phyloP scores from a whole-genome alignment of 164 flowering plant species.

The Kingdonia uniflora region DNA sequence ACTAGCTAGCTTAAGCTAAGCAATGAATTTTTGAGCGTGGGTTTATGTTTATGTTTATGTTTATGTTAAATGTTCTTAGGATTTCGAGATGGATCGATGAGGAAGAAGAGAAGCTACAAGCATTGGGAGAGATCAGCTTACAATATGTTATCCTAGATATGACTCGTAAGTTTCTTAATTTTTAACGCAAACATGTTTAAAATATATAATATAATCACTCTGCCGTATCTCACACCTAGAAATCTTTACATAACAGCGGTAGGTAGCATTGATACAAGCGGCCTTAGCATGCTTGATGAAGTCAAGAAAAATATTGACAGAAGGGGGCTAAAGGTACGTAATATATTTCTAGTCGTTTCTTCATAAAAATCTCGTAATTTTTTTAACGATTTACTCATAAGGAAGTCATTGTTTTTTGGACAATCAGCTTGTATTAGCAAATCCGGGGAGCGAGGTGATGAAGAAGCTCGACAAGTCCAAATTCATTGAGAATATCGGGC shows the following conservation, averaged over 20 bases:
- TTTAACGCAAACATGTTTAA: not conserved
- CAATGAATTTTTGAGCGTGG: not conserved
- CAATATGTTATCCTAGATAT: constrained; percentile 61
- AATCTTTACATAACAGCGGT: constrained; percentile 31
- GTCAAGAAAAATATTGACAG: constrained; percentile 41
- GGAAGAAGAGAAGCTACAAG: constrained; percentile 60
- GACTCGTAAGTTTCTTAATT: constrained; percentile 19
- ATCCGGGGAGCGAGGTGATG: constrained; percentile 71
- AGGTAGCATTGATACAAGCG: constrained; percentile 75
- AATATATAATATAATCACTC: not conserved
- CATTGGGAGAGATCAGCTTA: constrained; percentile 31
- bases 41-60: not conserved
- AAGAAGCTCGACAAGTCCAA: constrained; percentile 61
- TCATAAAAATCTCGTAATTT: too few species aligned
- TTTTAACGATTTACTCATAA: not conserved
- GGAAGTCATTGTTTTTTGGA: not conserved
- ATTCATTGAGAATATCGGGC: constrained; percentile 43
- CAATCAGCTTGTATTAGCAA: constrained; percentile 51
- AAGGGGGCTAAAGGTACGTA: constrained; percentile 51
- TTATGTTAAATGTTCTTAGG: constrained; percentile 13
- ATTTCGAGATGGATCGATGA: constrained; percentile 57
- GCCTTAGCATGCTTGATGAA: constrained; percentile 68
- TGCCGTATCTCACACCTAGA: too few species aligned
- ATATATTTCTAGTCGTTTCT: not conserved
- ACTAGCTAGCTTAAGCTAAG: not conserved